Evolutionary conservation across 164 flowering plant species (phyloP), one percentile per base, ranked within the genome.

Genomic region (Buxus sempervirens): DNA sequence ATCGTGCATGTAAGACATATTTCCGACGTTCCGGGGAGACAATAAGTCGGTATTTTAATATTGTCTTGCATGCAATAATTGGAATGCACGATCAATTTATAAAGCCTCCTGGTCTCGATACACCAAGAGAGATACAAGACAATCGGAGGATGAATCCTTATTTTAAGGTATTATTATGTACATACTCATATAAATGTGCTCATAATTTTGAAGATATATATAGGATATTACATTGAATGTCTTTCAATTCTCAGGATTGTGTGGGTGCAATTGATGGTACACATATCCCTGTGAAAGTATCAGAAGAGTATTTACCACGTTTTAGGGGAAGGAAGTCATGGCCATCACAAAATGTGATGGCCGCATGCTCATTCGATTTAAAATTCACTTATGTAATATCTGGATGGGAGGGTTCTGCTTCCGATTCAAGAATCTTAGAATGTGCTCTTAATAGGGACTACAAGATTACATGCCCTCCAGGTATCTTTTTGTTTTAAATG

Each of bases 191-290:
- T 42, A 21, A 56, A 13, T 5, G n/a, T n/a, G n/a, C n/a, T n/a
- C 38, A 1, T 1, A 57, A 58, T 0, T 36, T 67, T 38, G 32
- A 15, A 42, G 5, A 4, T 23, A 15, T 48, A 51, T 22, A 45
- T 45, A 15, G 14, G 14, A 10, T 45, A 15, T 45, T 45, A 45
- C 5, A 45, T 1, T 15, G 19, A 32, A 32, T 32, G 7, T 32
- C 38, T 42, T 16, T 26, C 49, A 41, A n/a, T 68, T 25, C 5
- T 32, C 38, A 69, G 60, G 72, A 70, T 70, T 70, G 67, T 41
- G 27, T 70, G 32, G 73, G 73, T 6, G 54, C 73, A 28, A 26
- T 70, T 63, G 61, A 32, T 32, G 38, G 38, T 32, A 70, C 73
- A 54, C 73, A 70, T 56, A 24, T 70, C 54, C 61, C 61, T 54